Conservation (phyloP, 768 basidiomycete genomes). For the Pholiota conissans region DNA sequence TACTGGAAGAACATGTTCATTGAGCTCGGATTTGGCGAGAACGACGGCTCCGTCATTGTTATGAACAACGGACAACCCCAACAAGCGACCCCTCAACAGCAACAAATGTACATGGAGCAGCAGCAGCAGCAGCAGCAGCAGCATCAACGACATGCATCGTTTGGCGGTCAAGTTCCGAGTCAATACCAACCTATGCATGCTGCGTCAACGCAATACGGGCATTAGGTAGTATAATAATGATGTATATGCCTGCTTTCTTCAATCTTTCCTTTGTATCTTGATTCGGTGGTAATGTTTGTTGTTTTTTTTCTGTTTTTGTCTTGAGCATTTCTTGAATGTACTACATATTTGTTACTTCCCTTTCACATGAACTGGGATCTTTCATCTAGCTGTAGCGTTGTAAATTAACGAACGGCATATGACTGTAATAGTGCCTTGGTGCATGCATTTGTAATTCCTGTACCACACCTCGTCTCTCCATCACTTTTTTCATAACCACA, state of each 20-base stretch:
- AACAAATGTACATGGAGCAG: conserved; percentile 16
- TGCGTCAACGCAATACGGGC: conserved; percentile 28
- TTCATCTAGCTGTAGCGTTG: neutral
- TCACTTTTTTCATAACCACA: no score
- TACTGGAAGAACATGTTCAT: conserved; percentile 79
- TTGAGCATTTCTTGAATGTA: neutral
- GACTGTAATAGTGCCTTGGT: conserved; percentile 5
- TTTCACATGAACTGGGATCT: neutral
- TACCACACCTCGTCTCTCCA: neutral
- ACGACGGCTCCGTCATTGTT: conserved; percentile 29
- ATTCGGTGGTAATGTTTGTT: neutral
- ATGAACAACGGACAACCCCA: conserved; percentile 22
- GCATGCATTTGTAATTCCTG: neutral
- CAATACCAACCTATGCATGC: conserved; percentile 22
- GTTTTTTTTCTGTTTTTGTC: neutral
- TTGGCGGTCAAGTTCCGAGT: conserved; percentile 2
- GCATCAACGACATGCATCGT: conserved; percentile 18
- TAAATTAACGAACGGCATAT: neutral
- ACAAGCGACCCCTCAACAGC: conserved; percentile 15
- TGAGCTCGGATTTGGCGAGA: conserved; percentile 68
- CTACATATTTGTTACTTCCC: neutral
- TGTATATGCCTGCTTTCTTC: no score
- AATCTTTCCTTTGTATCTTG: conserved; percentile 1
- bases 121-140: conserved; percentile 13
- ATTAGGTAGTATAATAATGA: conserved; percentile 24